Percentiles rank a stretch among this genome's conserved stretches.
Evolutionary conservation across 108 stramenopile genomes (phyloP).

Genomic region (Ochromonas danica): DNA sequence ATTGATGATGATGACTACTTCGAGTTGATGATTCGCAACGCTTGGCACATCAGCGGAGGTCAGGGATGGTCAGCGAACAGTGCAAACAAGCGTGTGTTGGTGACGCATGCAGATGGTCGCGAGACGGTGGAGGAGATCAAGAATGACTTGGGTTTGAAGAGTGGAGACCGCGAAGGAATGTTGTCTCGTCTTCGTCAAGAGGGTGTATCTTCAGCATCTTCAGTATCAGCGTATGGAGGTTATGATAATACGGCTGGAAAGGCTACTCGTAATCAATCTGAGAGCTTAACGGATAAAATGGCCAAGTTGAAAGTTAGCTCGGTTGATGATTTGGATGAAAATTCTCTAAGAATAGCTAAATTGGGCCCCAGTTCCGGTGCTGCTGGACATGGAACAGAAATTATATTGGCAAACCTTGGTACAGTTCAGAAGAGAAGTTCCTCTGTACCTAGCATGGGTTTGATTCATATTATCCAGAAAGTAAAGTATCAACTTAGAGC

Average conservation of each 20-base stretch:
- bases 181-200: not conserved
- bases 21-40: slow-evolving; percentile 39
- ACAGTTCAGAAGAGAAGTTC: no score
- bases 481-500: slow-evolving; percentile 20
- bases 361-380: not conserved
- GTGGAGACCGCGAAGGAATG: slow-evolving; percentile 5
- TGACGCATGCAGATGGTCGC: slow-evolving; percentile 27
- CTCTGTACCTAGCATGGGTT: not conserved
- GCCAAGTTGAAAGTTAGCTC: not conserved
- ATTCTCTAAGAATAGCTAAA: not conserved
- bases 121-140: slow-evolving; percentile 31
- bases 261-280: not conserved
- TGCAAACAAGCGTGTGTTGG: slow-evolving; percentile 25
- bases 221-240: not conserved
- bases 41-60: slow-evolving; percentile 32
- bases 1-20: slow-evolving; percentile 38
- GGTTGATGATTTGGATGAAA: not conserved
- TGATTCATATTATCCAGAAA: slow-evolving; percentile 12
- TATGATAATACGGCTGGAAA: not conserved
- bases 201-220: slow-evolving; percentile 1
- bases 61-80: slow-evolving; percentile 21
- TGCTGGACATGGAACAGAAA: not conserved
- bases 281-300: not conserved
- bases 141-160: slow-evolving; percentile 32
- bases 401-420: not conserved